Evolutionary conservation across 768 basidiomycete species (phyloP).

Genomic region (Kwoniella botswanensis): DNA sequence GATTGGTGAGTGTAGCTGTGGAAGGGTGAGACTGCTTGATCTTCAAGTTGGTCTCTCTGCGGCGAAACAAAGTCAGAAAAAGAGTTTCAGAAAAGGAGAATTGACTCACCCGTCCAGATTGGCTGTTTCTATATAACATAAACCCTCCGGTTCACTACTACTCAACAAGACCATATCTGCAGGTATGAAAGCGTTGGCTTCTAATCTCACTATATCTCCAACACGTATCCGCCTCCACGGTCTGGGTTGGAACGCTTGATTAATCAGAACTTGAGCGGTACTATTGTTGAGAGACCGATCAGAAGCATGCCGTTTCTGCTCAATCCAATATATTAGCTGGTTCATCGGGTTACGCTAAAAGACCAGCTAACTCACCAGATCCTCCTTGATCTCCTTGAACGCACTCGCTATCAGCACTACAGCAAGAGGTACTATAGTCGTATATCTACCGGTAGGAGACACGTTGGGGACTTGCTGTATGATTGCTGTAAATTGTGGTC

Average conservation of each 20-base stretch:
- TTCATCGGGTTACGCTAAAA: not conserved
- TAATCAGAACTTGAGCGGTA: constrained; percentile 72
- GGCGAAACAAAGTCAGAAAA: not conserved
- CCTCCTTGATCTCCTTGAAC: constrained; percentile 94
- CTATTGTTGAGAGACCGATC: constrained; percentile 90
- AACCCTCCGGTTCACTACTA: constrained; percentile 92
- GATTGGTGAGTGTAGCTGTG: constrained; percentile 77
- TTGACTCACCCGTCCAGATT: constrained; percentile 86
- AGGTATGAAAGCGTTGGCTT: constrained; percentile 92
- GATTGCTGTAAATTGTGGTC: constrained; percentile 62
- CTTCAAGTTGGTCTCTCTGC: constrained; percentile 95
- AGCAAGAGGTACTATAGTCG: constrained; percentile 88
- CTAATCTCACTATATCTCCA: constrained; percentile 88
- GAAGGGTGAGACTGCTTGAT: constrained; percentile 93
- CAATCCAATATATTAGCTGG: constrained; percentile 12
- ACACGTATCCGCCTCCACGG: constrained; percentile 90
- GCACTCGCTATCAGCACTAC: constrained; percentile 90
- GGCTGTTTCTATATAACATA: constrained; percentile 97
- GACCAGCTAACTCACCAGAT: constrained; percentile 68
- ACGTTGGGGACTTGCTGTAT: constrained; percentile 98
- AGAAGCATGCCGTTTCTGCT: constrained; percentile 94
- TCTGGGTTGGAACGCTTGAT: constrained; percentile 66
- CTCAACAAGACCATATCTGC: constrained; percentile 87
- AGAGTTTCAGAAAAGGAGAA: not conserved
- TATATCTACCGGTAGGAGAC: constrained; percentile 92